These are phyloP conservation scores for Fusarium newnesense DNA, from an alignment of 2,329 filamentous ascomycete species.

Conservation along the genomic window DNA sequence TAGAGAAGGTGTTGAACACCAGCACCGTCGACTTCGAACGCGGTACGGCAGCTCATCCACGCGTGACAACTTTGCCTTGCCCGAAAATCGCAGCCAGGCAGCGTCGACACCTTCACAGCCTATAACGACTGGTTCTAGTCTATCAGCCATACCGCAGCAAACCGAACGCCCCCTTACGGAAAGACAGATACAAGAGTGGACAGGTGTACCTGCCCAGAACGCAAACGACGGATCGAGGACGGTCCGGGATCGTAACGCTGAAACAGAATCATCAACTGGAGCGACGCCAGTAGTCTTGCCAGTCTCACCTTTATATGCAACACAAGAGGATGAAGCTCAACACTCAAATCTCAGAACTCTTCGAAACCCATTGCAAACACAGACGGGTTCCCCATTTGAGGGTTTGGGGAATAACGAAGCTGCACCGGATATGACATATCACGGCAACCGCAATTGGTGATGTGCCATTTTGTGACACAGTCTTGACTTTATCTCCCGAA, in stretches of 20 bases:
- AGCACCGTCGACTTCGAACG: constrained; percentile 46
- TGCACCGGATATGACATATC: constrained; percentile 8
- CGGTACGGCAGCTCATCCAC: constrained; percentile 36
- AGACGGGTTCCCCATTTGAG: constrained; percentile 1
- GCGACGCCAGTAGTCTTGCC: constrained; percentile 25
- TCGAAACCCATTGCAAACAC: constrained; percentile 24
- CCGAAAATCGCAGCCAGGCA: constrained; percentile 7
- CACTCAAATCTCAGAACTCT: constrained; percentile 6
- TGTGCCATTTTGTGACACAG: background rate
- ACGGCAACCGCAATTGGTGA: constrained; percentile 32
- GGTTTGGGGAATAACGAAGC: constrained; percentile 11
- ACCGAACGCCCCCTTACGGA: constrained; percentile 6
- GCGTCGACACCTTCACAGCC: constrained; percentile 2
- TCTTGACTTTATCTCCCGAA: background rate
- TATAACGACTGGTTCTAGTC: background rate
- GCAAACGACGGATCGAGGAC: background rate
- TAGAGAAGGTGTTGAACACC: constrained; percentile 42
- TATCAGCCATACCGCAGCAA: constrained; percentile 18
- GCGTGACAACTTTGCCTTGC: background rate
- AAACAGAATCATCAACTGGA: constrained; percentile 2
- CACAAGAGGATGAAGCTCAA: constrained; percentile 4
- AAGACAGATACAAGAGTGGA: constrained; percentile 14
- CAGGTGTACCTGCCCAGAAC: background rate
- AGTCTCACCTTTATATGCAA: constrained; percentile 22
- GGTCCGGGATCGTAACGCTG: background rate